These are phyloP conservation scores for Suhomyces maxii DNA, from an alignment of 1,139 yeast species.

Conservation along the genomic window DNA sequence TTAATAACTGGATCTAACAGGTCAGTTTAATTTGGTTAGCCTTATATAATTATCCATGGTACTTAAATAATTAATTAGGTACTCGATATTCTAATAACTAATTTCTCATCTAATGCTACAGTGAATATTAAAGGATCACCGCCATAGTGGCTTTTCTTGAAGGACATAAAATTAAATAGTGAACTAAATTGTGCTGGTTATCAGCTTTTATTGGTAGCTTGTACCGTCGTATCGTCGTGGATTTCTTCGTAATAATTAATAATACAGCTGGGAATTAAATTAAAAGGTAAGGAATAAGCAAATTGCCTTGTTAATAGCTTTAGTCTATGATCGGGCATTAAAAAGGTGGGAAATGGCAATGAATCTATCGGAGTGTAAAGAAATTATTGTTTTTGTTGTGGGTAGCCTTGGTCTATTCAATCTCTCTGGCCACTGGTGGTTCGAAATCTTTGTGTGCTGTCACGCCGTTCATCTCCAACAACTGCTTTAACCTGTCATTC, in stretches of 20 bases:
- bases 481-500: constrained; percentile 34
- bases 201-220: not conserved
- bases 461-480: constrained; percentile 17
- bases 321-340: too few relatives aligned
- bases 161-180: not conserved
- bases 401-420: constrained; percentile 1
- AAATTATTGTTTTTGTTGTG: too few relatives aligned
- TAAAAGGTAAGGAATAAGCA: too few relatives aligned
- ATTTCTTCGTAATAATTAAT: constrained; percentile 1
- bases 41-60: too few relatives aligned
- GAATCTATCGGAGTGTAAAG: too few relatives aligned
- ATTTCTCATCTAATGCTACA: too few relatives aligned
- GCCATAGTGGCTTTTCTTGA: not conserved
- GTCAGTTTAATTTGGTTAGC: too few relatives aligned
- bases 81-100: too few relatives aligned
- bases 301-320: too few relatives aligned
- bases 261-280: not conserved
- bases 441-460: constrained; percentile 12
- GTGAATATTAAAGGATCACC: not conserved
- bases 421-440: constrained; percentile 9
- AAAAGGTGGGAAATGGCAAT: too few relatives aligned
- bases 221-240: not conserved
- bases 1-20: too few relatives aligned
- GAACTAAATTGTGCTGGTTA: not conserved
- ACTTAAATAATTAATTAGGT: too few relatives aligned